Evolutionary conservation across 257 asterid species (phyloP).

Genomic region (Primulina eburnea): DNA sequence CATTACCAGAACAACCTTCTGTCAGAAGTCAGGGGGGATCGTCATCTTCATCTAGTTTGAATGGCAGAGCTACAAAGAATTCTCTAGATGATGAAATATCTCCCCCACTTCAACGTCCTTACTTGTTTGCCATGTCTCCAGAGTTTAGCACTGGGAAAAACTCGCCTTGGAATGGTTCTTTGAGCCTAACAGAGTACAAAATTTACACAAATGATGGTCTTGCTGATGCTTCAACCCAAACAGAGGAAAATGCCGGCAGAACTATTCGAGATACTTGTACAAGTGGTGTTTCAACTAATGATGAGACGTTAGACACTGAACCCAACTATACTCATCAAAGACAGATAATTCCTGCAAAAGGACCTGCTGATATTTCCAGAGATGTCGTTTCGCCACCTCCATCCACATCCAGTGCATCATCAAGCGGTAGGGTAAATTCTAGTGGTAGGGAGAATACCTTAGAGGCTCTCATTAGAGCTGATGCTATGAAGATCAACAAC

Average conservation of each 20-base stretch:
- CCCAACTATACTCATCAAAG: constrained; percentile 27
- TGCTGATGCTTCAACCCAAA: constrained; percentile 95
- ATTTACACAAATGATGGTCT: constrained; percentile 64
- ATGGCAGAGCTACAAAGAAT: constrained; percentile 57
- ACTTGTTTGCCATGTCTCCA: constrained; percentile 62
- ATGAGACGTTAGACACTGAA: constrained; percentile 42
- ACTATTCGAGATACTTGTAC: constrained; percentile 42
- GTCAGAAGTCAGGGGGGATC: constrained; percentile 81
- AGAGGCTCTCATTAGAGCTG: constrained; percentile 88
- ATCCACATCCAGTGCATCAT: constrained; percentile 67
- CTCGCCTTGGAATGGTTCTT: constrained; percentile 68
- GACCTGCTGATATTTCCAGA: constrained; percentile 43
- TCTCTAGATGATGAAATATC: constrained; percentile 72
- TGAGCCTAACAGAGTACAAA: constrained; percentile 78
- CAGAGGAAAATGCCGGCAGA: constrained; percentile 55
- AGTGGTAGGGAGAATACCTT: constrained; percentile 61
- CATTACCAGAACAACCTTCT: constrained; percentile 76
- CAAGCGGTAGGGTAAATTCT: constrained; percentile 35
- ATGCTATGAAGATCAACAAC: constrained; percentile 72
- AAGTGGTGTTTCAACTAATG: constrained; percentile 80
- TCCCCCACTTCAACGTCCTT: constrained; percentile 56
- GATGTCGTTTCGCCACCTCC: constrained; percentile 70
- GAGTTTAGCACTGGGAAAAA: constrained; percentile 57
- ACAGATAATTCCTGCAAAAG: constrained; percentile 37
- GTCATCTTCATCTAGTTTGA: constrained; percentile 83